These are phyloP conservation scores for Arthroderma sp. DNA, from an alignment of 2,329 filamentous ascomycete species.

Conservation along the genomic window DNA sequence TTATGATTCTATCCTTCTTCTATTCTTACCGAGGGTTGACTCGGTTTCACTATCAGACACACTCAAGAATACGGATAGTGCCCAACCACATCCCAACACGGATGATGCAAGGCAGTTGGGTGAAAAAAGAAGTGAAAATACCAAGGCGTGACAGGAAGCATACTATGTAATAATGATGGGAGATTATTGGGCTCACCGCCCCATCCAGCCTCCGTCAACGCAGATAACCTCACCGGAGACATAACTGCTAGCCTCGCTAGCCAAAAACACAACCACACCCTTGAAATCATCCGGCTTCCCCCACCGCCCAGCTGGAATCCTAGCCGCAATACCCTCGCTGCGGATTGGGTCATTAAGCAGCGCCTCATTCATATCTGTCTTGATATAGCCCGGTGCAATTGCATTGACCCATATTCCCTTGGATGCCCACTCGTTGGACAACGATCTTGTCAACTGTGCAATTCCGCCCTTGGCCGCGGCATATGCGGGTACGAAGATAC, in stretches of 20 bases:
- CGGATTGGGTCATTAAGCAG: conserved; percentile 59
- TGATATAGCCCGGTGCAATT: conserved; percentile 80
- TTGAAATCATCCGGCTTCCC: conserved; percentile 13
- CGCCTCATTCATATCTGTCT: conserved; percentile 87
- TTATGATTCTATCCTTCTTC: no score
- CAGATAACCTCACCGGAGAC: conserved; percentile 50
- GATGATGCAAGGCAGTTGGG: no score
- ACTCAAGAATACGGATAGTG: no score
- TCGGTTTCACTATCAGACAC: no score
- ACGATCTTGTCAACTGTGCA: conserved; percentile 68
- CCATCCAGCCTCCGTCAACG: conserved; percentile 92
- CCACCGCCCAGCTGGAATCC: conserved; percentile 13
- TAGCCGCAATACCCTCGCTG: conserved; percentile 50
- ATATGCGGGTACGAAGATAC: conserved; percentile 78
- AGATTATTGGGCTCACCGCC: conserved; percentile 42
- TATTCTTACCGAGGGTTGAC: no score
- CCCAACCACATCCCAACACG: no score
- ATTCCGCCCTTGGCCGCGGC: conserved; percentile 76
- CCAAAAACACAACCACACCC: conserved; percentile 13
- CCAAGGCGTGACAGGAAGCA: no score
- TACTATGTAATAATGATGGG: no score
- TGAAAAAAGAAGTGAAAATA: no score
- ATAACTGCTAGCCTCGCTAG: conserved; percentile 13
- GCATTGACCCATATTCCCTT: conserved; percentile 74
- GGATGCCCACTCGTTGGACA: conserved; percentile 76